These are phyloP conservation scores for Schwanniomyces occidentalis DNA, from an alignment of 805 yeast genomes.

Conservation along the genomic window DNA sequence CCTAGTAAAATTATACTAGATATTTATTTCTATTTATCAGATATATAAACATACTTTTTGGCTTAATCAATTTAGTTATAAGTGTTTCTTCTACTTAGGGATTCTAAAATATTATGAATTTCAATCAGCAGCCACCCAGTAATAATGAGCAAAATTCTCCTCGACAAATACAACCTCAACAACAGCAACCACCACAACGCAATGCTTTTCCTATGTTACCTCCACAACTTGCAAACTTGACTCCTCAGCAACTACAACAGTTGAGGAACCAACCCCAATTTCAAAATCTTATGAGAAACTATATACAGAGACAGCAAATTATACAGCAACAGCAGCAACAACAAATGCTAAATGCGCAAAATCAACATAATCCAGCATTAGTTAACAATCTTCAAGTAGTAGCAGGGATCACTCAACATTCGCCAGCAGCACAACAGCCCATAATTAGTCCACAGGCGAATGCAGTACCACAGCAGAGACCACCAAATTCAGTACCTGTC, in stretches of 20 bases:
- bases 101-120: slow-evolving; percentile 12
- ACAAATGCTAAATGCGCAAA: slow-evolving; percentile 15
- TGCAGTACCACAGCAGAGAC: slow-evolving; percentile 2
- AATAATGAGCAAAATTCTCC: slow-evolving; percentile 7
- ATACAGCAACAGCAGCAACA: slow-evolving; percentile 39
- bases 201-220: slow-evolving; percentile 19
- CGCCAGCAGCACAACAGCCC: slow-evolving; percentile 3
- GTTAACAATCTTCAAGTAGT: slow-evolving; percentile 7
- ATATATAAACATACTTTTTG: too few species aligned
- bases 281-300: slow-evolving; percentile 40
- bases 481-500: slow-evolving; percentile 15
- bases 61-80: too few species aligned
- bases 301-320: slow-evolving; percentile 41
- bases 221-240: slow-evolving; percentile 31
- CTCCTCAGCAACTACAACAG: slow-evolving; percentile 45
- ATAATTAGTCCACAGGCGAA: not conserved
- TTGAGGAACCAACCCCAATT: slow-evolving; percentile 44
- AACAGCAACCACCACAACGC: slow-evolving; percentile 8
- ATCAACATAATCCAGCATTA: slow-evolving; percentile 8
- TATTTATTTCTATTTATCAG: too few species aligned
- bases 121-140: slow-evolving; percentile 10
- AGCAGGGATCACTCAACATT: slow-evolving; percentile 2
- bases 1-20: too few species aligned
- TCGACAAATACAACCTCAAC: slow-evolving; percentile 5
- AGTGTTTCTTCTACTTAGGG: too few species aligned